Evolutionary conservation across 2,329 filamentous ascomycete species (phyloP).

Genomic region (Fusarium keratoplasticum): DNA sequence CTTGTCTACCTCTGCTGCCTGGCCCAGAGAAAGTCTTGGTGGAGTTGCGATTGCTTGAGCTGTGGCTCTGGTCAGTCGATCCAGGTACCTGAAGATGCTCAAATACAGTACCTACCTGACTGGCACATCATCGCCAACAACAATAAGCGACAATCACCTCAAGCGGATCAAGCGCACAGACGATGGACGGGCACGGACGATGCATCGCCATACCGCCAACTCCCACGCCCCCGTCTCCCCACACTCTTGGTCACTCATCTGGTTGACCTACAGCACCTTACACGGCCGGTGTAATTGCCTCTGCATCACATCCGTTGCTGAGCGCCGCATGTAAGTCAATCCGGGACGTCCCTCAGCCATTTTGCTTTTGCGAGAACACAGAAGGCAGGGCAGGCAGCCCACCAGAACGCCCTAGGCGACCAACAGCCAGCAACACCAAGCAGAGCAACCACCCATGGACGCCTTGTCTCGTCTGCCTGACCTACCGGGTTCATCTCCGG

Average conservation of each 20-base stretch:
- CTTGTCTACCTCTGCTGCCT: conserved; percentile 34
- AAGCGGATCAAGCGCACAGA: conserved; percentile 24
- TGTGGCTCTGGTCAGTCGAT: conserved; percentile 12
- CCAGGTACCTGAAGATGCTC: conserved; percentile 4
- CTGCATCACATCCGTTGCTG: conserved; percentile 7
- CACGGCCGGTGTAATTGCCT: conserved; percentile 13
- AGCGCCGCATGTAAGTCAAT: background rate
- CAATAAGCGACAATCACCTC: background rate
- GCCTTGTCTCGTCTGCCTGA: conserved; percentile 21
- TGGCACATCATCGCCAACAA: background rate
- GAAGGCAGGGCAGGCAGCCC: conserved; percentile 15
- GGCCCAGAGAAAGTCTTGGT: background rate
- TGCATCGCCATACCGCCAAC: conserved; percentile 18
- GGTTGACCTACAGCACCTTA: conserved; percentile 8
- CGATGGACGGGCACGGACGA: background rate
- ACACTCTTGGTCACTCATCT: conserved; percentile 24
- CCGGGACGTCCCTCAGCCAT: background rate
- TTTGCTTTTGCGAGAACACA: background rate
- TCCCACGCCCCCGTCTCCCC: conserved; percentile 28
- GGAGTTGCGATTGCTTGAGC: conserved; percentile 7
- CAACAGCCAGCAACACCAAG: conserved; percentile 9
- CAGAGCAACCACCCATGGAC: conserved; percentile 14
- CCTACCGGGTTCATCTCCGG: conserved; percentile 26
- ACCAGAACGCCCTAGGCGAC: background rate
- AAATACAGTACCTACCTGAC: background rate